Percentiles rank a stretch among this genome's conserved stretches.
phyloP scores from a whole-genome alignment of 129 eudicot species.

The Chrysanthemum lavandulifolium region DNA sequence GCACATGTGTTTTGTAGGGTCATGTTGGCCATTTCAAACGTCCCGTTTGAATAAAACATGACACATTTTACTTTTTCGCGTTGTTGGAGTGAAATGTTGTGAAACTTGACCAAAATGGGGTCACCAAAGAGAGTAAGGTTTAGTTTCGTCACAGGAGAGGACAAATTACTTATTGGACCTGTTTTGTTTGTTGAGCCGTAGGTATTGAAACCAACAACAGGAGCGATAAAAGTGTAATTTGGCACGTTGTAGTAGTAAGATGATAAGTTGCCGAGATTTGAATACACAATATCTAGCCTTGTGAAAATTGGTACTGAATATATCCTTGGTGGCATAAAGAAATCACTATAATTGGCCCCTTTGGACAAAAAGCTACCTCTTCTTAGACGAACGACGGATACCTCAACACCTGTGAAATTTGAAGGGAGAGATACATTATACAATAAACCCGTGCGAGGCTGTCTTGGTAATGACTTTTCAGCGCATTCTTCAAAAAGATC shows the following conservation, averaged over 20 bases:
- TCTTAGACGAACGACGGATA: slow-evolving; percentile 52
- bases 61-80: slow-evolving; percentile 42
- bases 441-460: slow-evolving; percentile 42
- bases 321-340: slow-evolving; percentile 57
- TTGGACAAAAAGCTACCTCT: slow-evolving; percentile 40
- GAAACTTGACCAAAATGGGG: slow-evolving; percentile 47
- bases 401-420: slow-evolving; percentile 53
- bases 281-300: slow-evolving; percentile 56
- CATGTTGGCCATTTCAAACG: slow-evolving; percentile 42
- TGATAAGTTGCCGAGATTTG: slow-evolving; percentile 59
- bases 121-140: slow-evolving; percentile 36
- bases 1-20: slow-evolving; percentile 28
- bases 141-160: slow-evolving; percentile 14
- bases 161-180: slow-evolving; percentile 3
- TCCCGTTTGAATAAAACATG: slow-evolving; percentile 43
- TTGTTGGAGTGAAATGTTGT: slow-evolving; percentile 6
- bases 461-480: slow-evolving; percentile 26
- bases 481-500: slow-evolving; percentile 51
- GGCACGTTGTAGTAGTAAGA: slow-evolving; percentile 52
- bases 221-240: slow-evolving; percentile 48
- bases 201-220: slow-evolving; percentile 50
- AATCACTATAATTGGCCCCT: slow-evolving; percentile 55
- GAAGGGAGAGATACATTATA: slow-evolving; percentile 58
- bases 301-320: slow-evolving; percentile 45
- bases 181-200: slow-evolving; percentile 43